Evolutionary conservation across 768 basidiomycete species (phyloP), one percentile per base, ranked within the genome.

Genomic region (Lactifluus piperatus): DNA sequence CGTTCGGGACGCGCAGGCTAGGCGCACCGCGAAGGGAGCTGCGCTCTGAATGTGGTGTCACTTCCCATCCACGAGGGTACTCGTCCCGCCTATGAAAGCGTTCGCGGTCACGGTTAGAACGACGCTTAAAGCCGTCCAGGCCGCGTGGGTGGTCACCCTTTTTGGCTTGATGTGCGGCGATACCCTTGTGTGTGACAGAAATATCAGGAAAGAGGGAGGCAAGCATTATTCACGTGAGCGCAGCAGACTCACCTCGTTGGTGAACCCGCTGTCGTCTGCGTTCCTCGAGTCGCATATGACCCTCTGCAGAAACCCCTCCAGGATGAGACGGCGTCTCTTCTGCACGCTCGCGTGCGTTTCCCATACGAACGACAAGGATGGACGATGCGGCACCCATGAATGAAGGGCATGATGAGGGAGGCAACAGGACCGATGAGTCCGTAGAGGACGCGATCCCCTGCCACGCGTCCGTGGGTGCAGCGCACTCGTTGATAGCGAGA

Each of bases 301-400:
- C 92, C 1, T 76, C 74, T 27, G 91, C 88, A 1, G 91, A 89
- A 20, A 99, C 74, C 16, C 95, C 95, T 37, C 91, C 88, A 3
- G 91, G 86, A 69, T 94, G 90, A 20, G 94, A 95, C 0, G 95
- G 95, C 0, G 95, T 98, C 64, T 97, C 95, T 65, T 88, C 87
- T 0, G 84, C 89, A 59, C 88, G 76, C 60, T 88, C 84, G 5
- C 95, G 81, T 2, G 78, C 68, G 66, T 86, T 83, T n/a, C 75
- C 71, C 41, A 69, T 72, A 47, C 81, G 77, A 30, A 49, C 32
- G 59, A 47, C 45, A 30, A 51, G 27, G 45, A 55, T 14, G 11
- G 59, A 62, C 4, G 51, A 51, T 10, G 51, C 60, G 5, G 50
- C 60, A 22, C 60, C 56, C 3, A 18, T 52, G 51, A 39, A 51